Evolutionary conservation across 768 basidiomycete species (phyloP), one percentile per base, ranked within the genome.

Genomic region (Termitomyces sp.): DNA sequence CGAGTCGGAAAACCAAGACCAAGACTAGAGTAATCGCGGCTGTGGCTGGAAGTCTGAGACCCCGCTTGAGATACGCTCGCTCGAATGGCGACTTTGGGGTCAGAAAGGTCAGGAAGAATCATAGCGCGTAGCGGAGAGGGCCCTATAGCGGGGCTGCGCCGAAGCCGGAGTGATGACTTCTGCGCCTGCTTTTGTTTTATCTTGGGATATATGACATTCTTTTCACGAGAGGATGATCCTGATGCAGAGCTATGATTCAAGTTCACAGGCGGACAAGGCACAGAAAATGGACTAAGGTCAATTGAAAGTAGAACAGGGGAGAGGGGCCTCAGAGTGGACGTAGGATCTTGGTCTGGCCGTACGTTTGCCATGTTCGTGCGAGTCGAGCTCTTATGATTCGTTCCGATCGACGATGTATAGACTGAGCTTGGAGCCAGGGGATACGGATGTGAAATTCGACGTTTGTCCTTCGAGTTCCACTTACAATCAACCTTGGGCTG

Each of bases 91-190:
- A 64, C 44, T 20, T 67, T 66, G 13, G 64, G 24, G 1, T 65
- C 62, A 8, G 66, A 63, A 26, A 56, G 56, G 32, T 75, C 76
- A 12, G 76, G 76, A 32, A 79, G 67, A 27, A 76, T 75, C 75
- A 79, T 76, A 48, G 68, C 68, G 40, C 79, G 74, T 40, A 82
- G 64, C 45, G 80, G 79, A 16, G 81, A 81, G n/a, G 78, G 79
- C 2, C 77, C 75, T 22, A 77, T 57, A 9, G 71, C 64, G 14
- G 78, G 77, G 61, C 76, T 79, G 46, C 69, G 72, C 33, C 68
- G 71, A 42, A 58, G 55, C 32, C 75, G 68, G 27, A 68, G 33
- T 26, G 67, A 66, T 20, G 65, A 60, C 46, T 65, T 55, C 24
- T 57, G 54, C 36, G 39, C 16, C 30, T 39, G 37, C 45, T 57